Evolutionary conservation across 495 filamentous ascomycete genomes (phyloP), one percentile per base, ranked within the genome.

Genomic region (Viridothelium virens): DNA sequence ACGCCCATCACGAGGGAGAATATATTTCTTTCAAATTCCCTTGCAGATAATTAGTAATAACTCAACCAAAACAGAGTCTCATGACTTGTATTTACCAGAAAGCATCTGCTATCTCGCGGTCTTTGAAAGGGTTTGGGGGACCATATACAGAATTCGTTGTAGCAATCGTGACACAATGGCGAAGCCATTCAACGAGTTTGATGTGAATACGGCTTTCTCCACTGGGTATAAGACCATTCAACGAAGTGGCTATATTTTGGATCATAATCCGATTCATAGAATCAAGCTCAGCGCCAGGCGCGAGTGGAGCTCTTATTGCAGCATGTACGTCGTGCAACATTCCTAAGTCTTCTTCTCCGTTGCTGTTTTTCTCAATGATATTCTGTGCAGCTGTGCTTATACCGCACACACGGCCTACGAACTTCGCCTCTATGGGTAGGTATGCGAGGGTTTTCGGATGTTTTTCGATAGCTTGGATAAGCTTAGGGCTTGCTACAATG

Each of bases 101-200:
- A 0, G 75, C 78, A 14, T 82, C 73, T 48, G 68, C 68, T 18
- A 82, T 62, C 1, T 63, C 66, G 62, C 67, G 44, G n/a, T 80
- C 72, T 38, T 76, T 71, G 66, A 77, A 84, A 10, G 82, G 83
- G 67, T 83, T 84, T 66, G 74, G 48, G 1, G 77, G 77, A 0
- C 83, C 82, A 67, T 84, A 85, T 0, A 78, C 74, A 5, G 80
- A 70, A 16, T 78, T 71, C 0, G 80, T 83, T n/a, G 79, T 82
- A 2, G 82, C 81, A 36, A 72, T 67, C 0, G 79, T 82, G 10
- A 82, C 76, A n/a, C 74, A 71, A 56, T 78, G 72, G 2, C 69
- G 72, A 53, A 79, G 71, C 81, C 81, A 85, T 18, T 68, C 38
- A 34, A 56, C 67, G 18, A 75, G 66, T 18, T 48, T 65, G n/a